Percentiles rank a stretch among this genome's conserved stretches.
Evolutionary conservation across 345 rosid species (phyloP).

Genomic region (Acer saccharum): DNA sequence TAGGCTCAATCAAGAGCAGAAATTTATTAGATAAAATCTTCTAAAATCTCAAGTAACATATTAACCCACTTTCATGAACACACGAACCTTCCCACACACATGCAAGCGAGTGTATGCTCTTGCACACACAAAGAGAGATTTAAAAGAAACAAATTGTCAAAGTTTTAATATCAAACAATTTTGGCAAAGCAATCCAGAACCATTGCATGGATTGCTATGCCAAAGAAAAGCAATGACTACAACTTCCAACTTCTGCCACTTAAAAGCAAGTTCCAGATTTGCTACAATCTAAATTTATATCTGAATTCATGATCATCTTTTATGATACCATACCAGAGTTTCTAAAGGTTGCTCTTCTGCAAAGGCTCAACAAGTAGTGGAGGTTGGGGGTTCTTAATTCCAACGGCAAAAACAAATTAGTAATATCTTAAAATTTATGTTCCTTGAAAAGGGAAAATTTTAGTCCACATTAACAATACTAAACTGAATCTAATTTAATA

Average conservation of each 20-base stretch:
- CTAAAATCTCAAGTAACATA: background rate
- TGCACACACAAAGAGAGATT: background rate
- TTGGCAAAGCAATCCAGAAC: background rate
- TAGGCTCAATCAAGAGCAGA: background rate
- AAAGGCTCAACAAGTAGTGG: no score
- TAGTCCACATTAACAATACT: background rate
- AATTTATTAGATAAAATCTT: background rate
- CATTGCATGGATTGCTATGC: background rate
- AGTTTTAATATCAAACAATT: no score
- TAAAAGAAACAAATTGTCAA: no score
- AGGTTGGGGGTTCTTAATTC: no score
- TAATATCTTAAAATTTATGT: no score
- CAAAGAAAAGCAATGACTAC: background rate
- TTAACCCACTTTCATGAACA: background rate
- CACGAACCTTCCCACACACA: background rate
- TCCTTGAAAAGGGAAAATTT: background rate
- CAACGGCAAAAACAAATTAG: no score
- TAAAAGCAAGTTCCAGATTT: background rate
- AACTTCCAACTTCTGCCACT: background rate
- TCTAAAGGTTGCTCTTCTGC: no score
- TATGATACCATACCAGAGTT: no score
- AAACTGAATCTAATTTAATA: background rate
- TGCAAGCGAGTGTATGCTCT: background rate
- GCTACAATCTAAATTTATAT: no score
- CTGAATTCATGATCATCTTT: no score